phyloP scores from a whole-genome alignment of 75 land plant species.

The Selaginella tamariscina region DNA sequence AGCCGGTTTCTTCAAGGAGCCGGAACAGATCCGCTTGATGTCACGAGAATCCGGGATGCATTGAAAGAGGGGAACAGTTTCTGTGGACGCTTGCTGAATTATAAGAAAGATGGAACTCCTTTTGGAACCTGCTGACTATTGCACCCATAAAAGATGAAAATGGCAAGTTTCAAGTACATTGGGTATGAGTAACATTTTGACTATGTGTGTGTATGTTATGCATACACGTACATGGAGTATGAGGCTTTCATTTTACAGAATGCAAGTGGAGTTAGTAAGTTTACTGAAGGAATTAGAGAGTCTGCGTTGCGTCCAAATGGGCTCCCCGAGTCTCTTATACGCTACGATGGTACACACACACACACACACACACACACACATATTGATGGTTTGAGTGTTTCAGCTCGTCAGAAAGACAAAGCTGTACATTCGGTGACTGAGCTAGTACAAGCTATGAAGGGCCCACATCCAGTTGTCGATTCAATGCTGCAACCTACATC shows the following conservation, averaged over 20 bases:
- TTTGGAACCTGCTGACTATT: background rate
- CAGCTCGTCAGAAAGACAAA: constrained; percentile 64
- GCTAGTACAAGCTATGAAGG: constrained; percentile 43
- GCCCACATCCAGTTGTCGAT: constrained; percentile 38
- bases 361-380: too few species aligned
- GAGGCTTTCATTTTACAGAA: constrained; percentile 25
- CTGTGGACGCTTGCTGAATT: background rate
- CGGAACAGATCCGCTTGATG: background rate
- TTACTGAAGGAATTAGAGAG: constrained; percentile 60
- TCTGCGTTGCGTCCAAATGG: constrained; percentile 56
- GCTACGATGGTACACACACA: constrained; percentile 74
- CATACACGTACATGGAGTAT: background rate
- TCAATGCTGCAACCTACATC: constrained; percentile 10
- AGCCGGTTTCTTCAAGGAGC: background rate
- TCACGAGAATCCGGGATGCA: background rate
- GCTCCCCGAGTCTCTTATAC: constrained; percentile 55
- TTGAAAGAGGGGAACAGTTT: background rate
- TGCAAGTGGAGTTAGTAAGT: constrained; percentile 82
- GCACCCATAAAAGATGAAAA: background rate
- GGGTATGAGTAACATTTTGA: background rate
- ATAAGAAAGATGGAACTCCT: background rate
- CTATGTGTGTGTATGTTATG: background rate
- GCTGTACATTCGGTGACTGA: constrained; percentile 46
- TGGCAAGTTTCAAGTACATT: background rate
- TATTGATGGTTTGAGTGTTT: constrained; percentile 8